These are phyloP conservation scores for Daldinia concentrica DNA, from an alignment of 495 filamentous ascomycete genomes.

Conservation along the genomic window DNA sequence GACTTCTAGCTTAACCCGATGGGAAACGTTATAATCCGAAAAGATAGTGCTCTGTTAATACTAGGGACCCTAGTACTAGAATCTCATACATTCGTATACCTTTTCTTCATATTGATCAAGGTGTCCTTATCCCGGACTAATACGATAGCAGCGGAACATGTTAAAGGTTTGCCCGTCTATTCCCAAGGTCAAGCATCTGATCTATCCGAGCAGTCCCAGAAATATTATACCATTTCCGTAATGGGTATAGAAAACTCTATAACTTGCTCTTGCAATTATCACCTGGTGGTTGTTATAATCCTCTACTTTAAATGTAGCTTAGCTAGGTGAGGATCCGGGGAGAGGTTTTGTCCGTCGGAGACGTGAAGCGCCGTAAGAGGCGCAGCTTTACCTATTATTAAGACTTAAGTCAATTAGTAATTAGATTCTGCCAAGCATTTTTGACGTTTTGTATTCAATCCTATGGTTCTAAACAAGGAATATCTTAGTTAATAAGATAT, in stretches of 20 bases:
- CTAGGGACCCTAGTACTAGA: neutral
- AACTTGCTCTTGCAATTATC: neutral
- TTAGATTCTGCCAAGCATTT: neutral
- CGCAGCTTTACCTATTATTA: neutral
- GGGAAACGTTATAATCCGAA: neutral
- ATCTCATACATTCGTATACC: too few relatives aligned
- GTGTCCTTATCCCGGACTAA: conserved; percentile 11
- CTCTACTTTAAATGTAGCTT: neutral
- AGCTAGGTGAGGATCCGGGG: neutral
- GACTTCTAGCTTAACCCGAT: neutral
- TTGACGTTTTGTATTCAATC: neutral
- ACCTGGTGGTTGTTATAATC: neutral
- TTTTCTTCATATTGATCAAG: neutral
- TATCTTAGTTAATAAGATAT: neutral
- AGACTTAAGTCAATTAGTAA: neutral
- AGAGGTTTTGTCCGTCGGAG: neutral
- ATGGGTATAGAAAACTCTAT: neutral
- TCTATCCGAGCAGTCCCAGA: neutral
- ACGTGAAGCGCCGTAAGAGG: neutral
- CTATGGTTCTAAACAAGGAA: neutral
- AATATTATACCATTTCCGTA: neutral
- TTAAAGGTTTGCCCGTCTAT: neutral
- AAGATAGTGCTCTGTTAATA: neutral
- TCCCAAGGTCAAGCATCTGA: neutral
- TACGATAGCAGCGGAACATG: neutral